These are phyloP conservation scores for Populus ilicifolia DNA, from an alignment of 345 rosid species.

Conservation along the genomic window DNA sequence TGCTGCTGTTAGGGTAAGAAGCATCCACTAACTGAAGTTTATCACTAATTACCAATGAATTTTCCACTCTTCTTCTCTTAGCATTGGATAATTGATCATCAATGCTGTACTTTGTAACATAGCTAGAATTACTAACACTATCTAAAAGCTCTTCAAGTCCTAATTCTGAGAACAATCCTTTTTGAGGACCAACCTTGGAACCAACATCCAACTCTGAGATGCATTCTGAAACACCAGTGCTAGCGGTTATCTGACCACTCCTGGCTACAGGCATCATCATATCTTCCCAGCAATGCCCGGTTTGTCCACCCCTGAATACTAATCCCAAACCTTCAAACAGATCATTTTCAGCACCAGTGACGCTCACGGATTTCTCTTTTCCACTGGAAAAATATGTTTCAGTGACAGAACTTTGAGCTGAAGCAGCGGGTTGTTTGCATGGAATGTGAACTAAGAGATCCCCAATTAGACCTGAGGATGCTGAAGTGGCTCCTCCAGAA, in stretches of 20 bases:
- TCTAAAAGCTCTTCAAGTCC: conserved; percentile 60
- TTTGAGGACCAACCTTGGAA: conserved; percentile 29
- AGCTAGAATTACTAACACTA: conserved; percentile 34
- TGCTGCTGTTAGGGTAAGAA: conserved; percentile 37
- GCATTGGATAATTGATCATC: conserved; percentile 37
- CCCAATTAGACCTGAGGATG: conserved; percentile 21
- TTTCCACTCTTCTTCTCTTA: conserved; percentile 51
- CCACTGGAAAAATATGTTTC: conserved; percentile 6
- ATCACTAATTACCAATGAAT: conserved; percentile 29
- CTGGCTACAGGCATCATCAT: conserved; percentile 19
- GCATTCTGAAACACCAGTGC: conserved; percentile 30
- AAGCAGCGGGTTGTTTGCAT: conserved; percentile 13
- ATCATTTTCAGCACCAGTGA: conserved; percentile 40
- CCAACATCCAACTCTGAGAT: conserved; percentile 28
- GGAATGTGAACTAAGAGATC: conserved; percentile 21
- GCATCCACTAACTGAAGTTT: conserved; percentile 21
- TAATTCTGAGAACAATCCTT: conserved; percentile 75
- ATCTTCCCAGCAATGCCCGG: conserved; percentile 32
- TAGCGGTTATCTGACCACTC: conserved; percentile 4
- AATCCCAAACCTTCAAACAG: conserved; percentile 45
- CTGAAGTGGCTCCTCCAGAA: conserved; percentile 17
- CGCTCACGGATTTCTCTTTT: conserved; percentile 21
- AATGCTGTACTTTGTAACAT: conserved; percentile 27
- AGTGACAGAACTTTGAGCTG: conserved; percentile 9
- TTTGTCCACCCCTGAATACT: conserved; percentile 17